Evolutionary conservation across 2,329 filamentous ascomycete genomes (phyloP).

Genomic region (Hypoxylon sp.): DNA sequence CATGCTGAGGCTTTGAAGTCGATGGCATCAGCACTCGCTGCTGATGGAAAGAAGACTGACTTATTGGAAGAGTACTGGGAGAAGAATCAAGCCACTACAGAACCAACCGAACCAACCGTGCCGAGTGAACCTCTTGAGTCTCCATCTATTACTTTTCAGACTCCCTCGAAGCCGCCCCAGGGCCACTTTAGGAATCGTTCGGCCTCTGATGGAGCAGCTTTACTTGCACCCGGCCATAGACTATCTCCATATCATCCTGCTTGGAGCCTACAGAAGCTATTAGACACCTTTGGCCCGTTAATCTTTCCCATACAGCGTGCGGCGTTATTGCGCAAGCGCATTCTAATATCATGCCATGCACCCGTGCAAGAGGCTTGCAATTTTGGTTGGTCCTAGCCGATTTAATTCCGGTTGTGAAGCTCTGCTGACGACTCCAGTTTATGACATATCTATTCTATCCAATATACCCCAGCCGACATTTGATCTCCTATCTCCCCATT

Average conservation of each 20-base stretch:
- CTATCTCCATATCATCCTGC: slow-evolving; percentile 88
- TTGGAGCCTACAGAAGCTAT: slow-evolving; percentile 80
- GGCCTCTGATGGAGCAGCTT: slow-evolving; percentile 72
- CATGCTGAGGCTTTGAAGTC: slow-evolving; percentile 83
- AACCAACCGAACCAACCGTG: slow-evolving; percentile 50
- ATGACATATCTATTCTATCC: slow-evolving; percentile 92
- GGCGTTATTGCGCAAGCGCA: slow-evolving; percentile 86
- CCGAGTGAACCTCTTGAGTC: slow-evolving; percentile 66
- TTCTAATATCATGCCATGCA: slow-evolving; percentile 87
- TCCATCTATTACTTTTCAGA: slow-evolving; percentile 63
- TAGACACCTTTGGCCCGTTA: slow-evolving; percentile 89
- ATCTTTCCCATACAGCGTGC: slow-evolving; percentile 93
- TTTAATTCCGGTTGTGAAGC: not conserved
- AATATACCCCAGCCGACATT: slow-evolving; percentile 84
- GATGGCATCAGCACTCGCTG: slow-evolving; percentile 78
- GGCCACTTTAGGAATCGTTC: slow-evolving; percentile 71
- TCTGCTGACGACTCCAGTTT: slow-evolving; percentile 71
- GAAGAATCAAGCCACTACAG: slow-evolving; percentile 62
- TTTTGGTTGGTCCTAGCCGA: slow-evolving; percentile 74
- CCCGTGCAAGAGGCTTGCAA: slow-evolving; percentile 90
- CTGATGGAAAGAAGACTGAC: slow-evolving; percentile 73
- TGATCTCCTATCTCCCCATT: slow-evolving; percentile 75
- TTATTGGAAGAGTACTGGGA: slow-evolving; percentile 87
- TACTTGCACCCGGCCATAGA: slow-evolving; percentile 73
- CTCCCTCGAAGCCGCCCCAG: slow-evolving; percentile 51